Evolutionary conservation across 257 asterid genomes (phyloP).

Genomic region (Gardenia jasminoides): DNA sequence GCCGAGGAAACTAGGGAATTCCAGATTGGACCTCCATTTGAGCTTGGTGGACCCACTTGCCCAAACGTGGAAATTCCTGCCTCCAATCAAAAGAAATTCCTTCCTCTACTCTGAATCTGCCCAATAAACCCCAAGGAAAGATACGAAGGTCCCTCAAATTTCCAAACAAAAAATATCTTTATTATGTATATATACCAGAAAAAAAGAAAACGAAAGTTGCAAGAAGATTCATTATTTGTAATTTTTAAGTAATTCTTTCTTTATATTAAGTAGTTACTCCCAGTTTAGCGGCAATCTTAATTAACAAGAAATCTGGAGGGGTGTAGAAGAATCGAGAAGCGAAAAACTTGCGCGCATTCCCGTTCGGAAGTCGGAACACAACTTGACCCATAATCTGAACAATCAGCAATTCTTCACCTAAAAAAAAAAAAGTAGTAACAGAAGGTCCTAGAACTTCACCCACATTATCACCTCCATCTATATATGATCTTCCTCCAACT

Average conservation of each 20-base stretch:
- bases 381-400: background rate
- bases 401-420: no score
- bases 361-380: background rate
- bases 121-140: no score
- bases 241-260: no score
- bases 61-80: background rate
- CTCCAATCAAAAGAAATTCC: background rate
- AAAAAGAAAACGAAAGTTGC: background rate
- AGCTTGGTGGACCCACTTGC: background rate
- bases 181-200: background rate
- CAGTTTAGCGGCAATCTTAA: no score
- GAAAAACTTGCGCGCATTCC: background rate
- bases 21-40: background rate
- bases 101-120: background rate
- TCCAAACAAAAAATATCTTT: background rate
- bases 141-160: background rate
- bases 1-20: background rate
- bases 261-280: background rate
- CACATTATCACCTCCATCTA: background rate
- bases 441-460: constrained; percentile 54
- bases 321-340: constrained; percentile 53
- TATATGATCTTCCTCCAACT: constrained; percentile 20
- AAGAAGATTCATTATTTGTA: no score
- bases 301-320: constrained; percentile 20
- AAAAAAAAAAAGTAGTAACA: background rate